Evolutionary conservation across 192 early-diverging fungal species (phyloP), one percentile per base, ranked within the genome.

Genomic region (Backusella psychrophila): DNA sequence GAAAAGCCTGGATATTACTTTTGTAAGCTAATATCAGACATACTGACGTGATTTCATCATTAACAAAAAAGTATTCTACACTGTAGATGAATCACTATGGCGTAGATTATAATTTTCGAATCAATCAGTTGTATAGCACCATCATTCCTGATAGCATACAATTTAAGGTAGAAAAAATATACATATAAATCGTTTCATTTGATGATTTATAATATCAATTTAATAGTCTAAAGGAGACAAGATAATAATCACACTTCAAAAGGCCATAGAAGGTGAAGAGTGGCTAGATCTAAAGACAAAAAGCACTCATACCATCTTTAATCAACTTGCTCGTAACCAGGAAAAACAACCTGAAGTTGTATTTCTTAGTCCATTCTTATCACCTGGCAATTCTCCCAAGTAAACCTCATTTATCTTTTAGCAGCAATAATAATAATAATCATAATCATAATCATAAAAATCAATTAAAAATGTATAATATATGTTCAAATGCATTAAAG

Each of bases 71-170:
- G 17, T 19, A 49, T 59, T 12, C 69, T 70, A 67, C 69, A 8
- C 34, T 46, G 8, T 41, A 78, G 77, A 49, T 66, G 31, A 74
- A 74, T 39, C 77, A 78, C 26, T 29, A 74, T 42, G 72, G 77
- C 19, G 72, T 44, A 6, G 29, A 78, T 38, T 41, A 74, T 72
- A 78, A 78, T 31, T 78, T 78, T 34, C 74, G 72, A 29, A 39
- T 78, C 12, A 53, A 44, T 36, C 73, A 78, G 17, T 44, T 78
- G 15, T 41, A 73, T 15, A 52, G 72, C 11, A 46, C 39, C 15
- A 66, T 78, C 9, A 17, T 74, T 31, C 31, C 77, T 0, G 72
- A 78, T 21, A 56, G 73, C 15, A 38, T 44, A 19, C 72, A 72
- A 4, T 49, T 74, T 21, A 78, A 70, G 72, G 77, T 74, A 73